Percentiles rank a stretch among this genome's conserved stretches.
phyloP scores from a whole-genome alignment of 2,329 filamentous ascomycete genomes.

The Trichoderma sp. region DNA sequence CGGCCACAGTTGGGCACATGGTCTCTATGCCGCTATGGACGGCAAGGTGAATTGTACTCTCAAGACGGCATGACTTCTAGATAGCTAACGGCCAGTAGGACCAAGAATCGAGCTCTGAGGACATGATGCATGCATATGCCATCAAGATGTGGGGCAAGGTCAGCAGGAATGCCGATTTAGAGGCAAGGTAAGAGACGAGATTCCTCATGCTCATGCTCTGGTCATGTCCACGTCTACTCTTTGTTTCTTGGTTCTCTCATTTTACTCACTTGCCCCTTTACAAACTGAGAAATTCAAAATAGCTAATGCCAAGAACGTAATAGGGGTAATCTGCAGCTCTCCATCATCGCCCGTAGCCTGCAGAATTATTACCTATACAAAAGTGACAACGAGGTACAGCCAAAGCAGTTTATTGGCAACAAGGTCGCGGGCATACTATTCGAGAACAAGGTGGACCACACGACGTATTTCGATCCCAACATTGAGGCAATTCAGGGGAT shows the following conservation, averaged over 20 bases:
- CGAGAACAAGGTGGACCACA: constrained; percentile 93
- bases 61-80: neutral
- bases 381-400: constrained; percentile 66
- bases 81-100: constrained; percentile 40
- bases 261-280: neutral
- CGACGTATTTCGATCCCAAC: constrained; percentile 79
- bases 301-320: neutral
- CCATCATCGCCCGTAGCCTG: constrained; percentile 71
- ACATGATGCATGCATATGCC: constrained; percentile 81
- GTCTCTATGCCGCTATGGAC: constrained; percentile 66
- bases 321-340: constrained; percentile 77
- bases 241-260: neutral
- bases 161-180: constrained; percentile 73
- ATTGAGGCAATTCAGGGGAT: constrained; percentile 74
- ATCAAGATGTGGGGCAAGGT: constrained; percentile 92
- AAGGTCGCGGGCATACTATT: constrained; percentile 73
- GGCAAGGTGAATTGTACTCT: constrained; percentile 55
- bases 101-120: constrained; percentile 86
- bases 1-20: constrained; percentile 91
- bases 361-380: constrained; percentile 81
- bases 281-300: neutral
- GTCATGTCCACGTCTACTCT: neutral
- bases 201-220: neutral
- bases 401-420: constrained; percentile 75
- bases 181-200: constrained; percentile 56